Evolutionary conservation across 345 rosid genomes (phyloP).

Genomic region (Eucalyptus polybractea): DNA sequence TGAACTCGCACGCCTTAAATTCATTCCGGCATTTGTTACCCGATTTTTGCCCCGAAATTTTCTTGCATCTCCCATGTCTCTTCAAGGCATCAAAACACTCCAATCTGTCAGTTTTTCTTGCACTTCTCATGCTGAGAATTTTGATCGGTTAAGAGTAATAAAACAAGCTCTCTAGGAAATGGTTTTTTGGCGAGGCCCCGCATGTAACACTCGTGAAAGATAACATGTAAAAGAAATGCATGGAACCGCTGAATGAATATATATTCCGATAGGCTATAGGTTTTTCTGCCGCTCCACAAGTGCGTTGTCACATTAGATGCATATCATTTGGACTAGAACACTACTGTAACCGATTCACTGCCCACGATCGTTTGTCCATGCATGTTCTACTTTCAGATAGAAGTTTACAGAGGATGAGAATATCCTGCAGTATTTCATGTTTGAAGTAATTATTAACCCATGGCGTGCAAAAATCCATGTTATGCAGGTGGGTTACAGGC

Average conservation of each 20-base stretch:
- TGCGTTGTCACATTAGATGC: neutral
- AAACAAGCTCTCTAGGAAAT: neutral
- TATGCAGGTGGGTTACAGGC: constrained; percentile 77
- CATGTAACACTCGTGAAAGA: neutral
- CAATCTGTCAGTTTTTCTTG: neutral
- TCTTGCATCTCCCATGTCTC: neutral
- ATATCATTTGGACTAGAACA: neutral
- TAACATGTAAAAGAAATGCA: neutral
- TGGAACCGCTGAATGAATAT: neutral
- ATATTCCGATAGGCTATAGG: neutral
- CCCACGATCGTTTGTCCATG: neutral
- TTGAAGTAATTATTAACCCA: neutral
- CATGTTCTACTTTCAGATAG: neutral
- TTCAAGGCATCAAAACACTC: neutral
- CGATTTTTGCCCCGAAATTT: neutral
- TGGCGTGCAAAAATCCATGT: neutral
- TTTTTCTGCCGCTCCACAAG: neutral
- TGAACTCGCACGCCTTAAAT: neutral
- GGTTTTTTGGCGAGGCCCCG: neutral
- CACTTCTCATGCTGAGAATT: neutral
- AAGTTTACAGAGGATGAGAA: neutral
- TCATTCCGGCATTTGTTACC: neutral
- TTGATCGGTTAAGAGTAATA: neutral
- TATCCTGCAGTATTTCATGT: neutral
- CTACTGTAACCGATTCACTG: neutral